Percentiles rank a stretch among this genome's conserved stretches.
These are phyloP conservation scores for Argentina anserina DNA, from an alignment of 306 rosid species.

Conservation along the genomic window DNA sequence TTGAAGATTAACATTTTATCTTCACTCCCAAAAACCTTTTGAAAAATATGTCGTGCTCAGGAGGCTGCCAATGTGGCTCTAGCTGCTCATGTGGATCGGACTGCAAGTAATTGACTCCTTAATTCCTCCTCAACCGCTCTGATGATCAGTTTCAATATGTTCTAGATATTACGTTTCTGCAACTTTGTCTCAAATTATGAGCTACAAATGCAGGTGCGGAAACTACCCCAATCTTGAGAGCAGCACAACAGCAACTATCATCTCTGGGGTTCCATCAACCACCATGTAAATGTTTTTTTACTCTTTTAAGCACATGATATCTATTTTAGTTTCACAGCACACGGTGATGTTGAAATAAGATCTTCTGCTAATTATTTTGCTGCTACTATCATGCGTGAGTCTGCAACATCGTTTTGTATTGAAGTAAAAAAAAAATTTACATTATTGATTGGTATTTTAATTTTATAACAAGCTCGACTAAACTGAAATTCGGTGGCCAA, in stretches of 20 bases:
- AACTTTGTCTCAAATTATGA: background rate
- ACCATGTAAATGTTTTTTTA: background rate
- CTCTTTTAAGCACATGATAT: background rate
- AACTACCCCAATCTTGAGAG: conserved; percentile 4
- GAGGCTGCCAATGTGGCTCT: conserved; percentile 27
- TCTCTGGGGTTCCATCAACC: conserved; percentile 4
- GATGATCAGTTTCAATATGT: background rate
- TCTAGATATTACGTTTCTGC: background rate
- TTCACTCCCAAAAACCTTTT: background rate
- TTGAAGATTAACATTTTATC: background rate
- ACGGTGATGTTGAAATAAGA: too few species aligned
- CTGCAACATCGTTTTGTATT: background rate
- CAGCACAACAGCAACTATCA: conserved; percentile 8
- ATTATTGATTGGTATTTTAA: background rate
- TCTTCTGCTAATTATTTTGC: background rate
- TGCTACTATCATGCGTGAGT: background rate
- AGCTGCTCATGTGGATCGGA: too few species aligned
- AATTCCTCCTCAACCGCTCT: background rate
- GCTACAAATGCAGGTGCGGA: background rate
- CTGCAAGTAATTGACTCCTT: conserved; percentile 17
- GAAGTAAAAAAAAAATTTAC: background rate
- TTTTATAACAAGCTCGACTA: background rate
- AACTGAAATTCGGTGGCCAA: background rate
- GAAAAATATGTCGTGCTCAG: conserved; percentile 18
- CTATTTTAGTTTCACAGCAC: background rate